phyloP scores from a whole-genome alignment of 805 yeast genomes.

The Wickerhamiella siamensis region DNA sequence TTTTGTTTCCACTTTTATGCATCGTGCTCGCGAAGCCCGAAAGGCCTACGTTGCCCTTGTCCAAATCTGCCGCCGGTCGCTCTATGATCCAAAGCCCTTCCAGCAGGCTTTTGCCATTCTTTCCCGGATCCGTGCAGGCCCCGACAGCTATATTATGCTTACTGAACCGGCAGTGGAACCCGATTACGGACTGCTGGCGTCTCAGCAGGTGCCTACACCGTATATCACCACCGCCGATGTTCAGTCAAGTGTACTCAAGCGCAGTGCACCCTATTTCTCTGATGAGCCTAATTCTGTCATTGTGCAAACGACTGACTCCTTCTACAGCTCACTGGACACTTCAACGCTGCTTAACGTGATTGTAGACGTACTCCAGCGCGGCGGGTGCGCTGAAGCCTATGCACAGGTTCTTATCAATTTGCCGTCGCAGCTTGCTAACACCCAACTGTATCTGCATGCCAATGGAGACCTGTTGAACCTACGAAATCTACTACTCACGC shows the following conservation, averaged over 20 bases:
- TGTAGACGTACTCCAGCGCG: constrained; percentile 31
- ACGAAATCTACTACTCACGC: constrained; percentile 39
- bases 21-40: constrained; percentile 1
- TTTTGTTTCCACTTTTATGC: constrained; percentile 2
- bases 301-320: constrained; percentile 7
- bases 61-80: constrained; percentile 5
- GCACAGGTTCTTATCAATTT: constrained; percentile 50
- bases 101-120: constrained; percentile 13
- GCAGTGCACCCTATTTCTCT: background rate
- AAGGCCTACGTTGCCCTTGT: constrained; percentile 3
- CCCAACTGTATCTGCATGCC: constrained; percentile 34
- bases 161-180: constrained; percentile 14
- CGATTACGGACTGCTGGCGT: constrained; percentile 11
- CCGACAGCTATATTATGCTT: constrained; percentile 10
- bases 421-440: constrained; percentile 51
- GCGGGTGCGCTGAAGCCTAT: constrained; percentile 51
- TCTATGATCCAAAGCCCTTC: constrained; percentile 11
- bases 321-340: constrained; percentile 28
- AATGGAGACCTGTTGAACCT: constrained; percentile 29
- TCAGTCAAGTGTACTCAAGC: constrained; percentile 21
- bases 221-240: constrained; percentile 26
- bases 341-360: constrained; percentile 37
- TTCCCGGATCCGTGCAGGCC: constrained; percentile 14
- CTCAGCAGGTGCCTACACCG: constrained; percentile 22
- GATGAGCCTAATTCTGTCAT: background rate